Base-by-base conservation (phyloP, 345 rosid genomes). In the Eucalyptus regnans region DNA sequence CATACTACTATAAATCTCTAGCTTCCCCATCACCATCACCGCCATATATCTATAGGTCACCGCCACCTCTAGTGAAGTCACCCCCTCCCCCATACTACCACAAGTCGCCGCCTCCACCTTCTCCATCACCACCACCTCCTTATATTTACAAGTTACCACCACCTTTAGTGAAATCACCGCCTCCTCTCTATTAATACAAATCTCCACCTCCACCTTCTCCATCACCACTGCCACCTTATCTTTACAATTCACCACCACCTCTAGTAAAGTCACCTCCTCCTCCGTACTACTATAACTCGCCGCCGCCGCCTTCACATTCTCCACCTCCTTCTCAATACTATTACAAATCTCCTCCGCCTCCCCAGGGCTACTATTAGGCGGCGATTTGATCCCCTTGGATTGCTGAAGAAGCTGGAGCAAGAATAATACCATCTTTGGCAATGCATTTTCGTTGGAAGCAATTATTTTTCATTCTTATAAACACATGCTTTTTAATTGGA, bases 291-390 rank as follows among this genome's bases (percentile, higher is more conserved):
- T 41, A 76, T 20, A 20, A 76, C 14, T 76, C 5, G 1, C 29
- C 8, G 1, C 48, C 15, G 1, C 27, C 16, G 0, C 83, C 83
- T 71, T 71, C 46, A 33, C 46, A 71, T 9, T 18, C 44, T 33
- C 46, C 48, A 41, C 83, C 83, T 37, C 48, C 84, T 41, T 87
- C 92, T 12, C 89, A 41, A 4, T 91, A 84, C 20, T 4, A 14
- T 22, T 88, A 89, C 83, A 89, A 87, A 17, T 91, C 90, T 5
- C 91, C 91, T 5, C 92, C 51, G 2, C 91, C 90, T 2, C 90
- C 87, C 25, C 9, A 3, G 12, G 48, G 48, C 16, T 10, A 41
- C 48, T 41, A 41, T 20, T 76, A 76, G 84, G 84, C 25, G 15
- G 9, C 5, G 2, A 41, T 20, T 41, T 11, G 84, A 41, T 41